Percentiles rank a stretch among this genome's conserved stretches.
These are phyloP conservation scores for Heterobasidion parviporum DNA, from an alignment of 1,284 basidiomycete species.

Conservation along the genomic window DNA sequence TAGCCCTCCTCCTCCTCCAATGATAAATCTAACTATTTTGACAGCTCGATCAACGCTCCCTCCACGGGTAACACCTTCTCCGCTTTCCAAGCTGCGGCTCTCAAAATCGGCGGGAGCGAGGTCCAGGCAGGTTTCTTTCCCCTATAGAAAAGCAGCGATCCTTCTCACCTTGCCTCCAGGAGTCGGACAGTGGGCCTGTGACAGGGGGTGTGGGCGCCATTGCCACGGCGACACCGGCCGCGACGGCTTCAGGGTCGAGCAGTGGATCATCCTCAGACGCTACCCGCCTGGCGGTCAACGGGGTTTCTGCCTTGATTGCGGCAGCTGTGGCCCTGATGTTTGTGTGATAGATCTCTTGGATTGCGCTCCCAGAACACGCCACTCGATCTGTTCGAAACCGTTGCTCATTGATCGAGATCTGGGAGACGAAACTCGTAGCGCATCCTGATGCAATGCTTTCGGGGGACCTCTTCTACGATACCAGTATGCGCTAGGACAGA, in stretches of 20 bases:
- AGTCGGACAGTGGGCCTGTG: constrained; percentile 26
- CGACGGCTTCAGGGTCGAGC: constrained; percentile 12
- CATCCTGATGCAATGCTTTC: too few relatives aligned
- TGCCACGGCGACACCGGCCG: constrained; percentile 22
- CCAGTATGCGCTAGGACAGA: too few relatives aligned
- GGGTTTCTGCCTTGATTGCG: neutral
- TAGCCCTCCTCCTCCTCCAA: neutral
- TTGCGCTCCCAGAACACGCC: too few relatives aligned
- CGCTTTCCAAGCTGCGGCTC: constrained; percentile 38
- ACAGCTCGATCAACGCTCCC: constrained; percentile 53
- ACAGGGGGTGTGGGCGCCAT: constrained; percentile 31
- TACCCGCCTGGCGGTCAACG: neutral
- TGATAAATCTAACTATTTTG: neutral
- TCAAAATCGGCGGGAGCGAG: constrained; percentile 30
- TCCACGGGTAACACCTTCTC: constrained; percentile 43
- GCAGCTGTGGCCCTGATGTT: neutral
- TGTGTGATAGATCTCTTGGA: neutral
- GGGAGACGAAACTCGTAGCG: too few relatives aligned
- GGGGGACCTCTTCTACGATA: too few relatives aligned
- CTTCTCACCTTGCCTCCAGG: constrained; percentile 17
- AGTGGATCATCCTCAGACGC: neutral
- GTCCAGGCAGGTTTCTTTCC: constrained; percentile 21
- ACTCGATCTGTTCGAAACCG: too few relatives aligned
- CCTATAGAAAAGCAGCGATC: neutral
- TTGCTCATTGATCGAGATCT: too few relatives aligned